Evolutionary conservation across 1,284 basidiomycete species (phyloP).

Genomic region (Pholiota adiposa): DNA sequence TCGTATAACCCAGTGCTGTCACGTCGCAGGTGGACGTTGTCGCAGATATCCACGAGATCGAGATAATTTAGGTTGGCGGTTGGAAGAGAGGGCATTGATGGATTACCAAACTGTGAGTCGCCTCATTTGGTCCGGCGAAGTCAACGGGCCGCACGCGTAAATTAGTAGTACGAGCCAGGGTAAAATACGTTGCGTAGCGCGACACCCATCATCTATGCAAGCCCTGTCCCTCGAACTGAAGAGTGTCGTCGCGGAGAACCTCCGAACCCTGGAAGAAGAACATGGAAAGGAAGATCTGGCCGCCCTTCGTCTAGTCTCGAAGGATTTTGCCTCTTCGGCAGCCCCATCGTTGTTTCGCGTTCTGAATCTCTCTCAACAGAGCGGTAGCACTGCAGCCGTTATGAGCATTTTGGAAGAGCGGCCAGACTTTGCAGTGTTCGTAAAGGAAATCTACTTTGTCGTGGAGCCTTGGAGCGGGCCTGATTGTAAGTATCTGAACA

Average conservation of each 20-base stretch:
- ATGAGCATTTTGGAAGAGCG: background rate
- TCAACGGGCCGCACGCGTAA: no score
- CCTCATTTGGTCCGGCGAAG: no score
- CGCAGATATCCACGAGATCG: constrained; percentile 61
- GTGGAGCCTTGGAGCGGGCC: background rate
- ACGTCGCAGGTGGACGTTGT: constrained; percentile 59
- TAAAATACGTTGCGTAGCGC: background rate
- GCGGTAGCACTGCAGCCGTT: background rate
- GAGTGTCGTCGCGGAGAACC: background rate
- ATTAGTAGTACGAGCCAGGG: background rate
- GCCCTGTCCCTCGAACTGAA: background rate
- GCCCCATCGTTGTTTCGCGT: background rate
- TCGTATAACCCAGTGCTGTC: constrained; percentile 28
- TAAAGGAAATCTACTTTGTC: background rate
- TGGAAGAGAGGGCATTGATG: constrained; percentile 10
- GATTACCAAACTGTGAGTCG: background rate
- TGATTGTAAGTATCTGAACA: background rate
- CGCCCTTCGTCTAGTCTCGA: background rate
- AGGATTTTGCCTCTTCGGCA: background rate
- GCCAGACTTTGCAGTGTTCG: background rate
- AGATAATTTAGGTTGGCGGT: constrained; percentile 48
- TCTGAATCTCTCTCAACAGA: background rate
- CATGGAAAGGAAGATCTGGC: background rate
- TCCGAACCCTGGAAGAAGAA: no score
- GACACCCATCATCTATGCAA: background rate